Conservation (phyloP, 2,329 filamentous ascomycete species). For the Fusarium anthophilum region DNA sequence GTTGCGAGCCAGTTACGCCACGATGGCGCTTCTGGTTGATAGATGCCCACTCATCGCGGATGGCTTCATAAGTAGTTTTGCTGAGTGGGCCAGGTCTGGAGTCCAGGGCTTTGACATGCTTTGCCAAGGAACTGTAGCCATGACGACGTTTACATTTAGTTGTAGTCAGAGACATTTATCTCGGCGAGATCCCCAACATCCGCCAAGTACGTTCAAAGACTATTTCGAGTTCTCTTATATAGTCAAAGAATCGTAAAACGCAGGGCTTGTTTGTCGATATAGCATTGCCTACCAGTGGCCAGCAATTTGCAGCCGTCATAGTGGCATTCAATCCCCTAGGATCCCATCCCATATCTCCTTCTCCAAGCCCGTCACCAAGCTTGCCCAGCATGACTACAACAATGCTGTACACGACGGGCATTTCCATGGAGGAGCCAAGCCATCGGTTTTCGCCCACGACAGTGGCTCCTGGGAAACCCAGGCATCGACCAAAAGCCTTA, state of each 20-base stretch:
- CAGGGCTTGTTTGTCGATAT: background rate
- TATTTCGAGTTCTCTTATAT: background rate
- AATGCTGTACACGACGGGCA: conserved; percentile 33
- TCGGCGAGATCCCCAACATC: background rate
- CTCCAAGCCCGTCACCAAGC: background rate
- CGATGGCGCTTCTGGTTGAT: conserved; percentile 4
- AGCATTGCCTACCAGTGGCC: background rate
- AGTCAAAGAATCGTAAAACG: background rate
- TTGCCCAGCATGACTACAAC: conserved; percentile 30
- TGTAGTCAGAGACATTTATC: conserved; percentile 22
- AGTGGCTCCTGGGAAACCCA: conserved; percentile 23
- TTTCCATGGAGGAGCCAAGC: conserved; percentile 22
- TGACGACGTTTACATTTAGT: background rate
- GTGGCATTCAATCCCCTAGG: conserved; percentile 2
- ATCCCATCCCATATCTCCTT: background rate
- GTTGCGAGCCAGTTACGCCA: conserved; percentile 7
- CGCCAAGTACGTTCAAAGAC: background rate
- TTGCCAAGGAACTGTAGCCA: conserved; percentile 9
- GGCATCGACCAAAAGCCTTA: conserved; percentile 37
- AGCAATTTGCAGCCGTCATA: background rate
- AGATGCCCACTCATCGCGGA: conserved; percentile 7
- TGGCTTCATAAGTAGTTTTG: conserved; percentile 24
- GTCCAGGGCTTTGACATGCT: background rate
- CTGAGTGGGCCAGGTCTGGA: conserved; percentile 12
- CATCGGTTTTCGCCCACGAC: conserved; percentile 12